Evolutionary conservation across 225 moss, liverwort and hornwort species (phyloP), one percentile per base, ranked within the genome.

Genomic region (Takakia lepidozioides): DNA sequence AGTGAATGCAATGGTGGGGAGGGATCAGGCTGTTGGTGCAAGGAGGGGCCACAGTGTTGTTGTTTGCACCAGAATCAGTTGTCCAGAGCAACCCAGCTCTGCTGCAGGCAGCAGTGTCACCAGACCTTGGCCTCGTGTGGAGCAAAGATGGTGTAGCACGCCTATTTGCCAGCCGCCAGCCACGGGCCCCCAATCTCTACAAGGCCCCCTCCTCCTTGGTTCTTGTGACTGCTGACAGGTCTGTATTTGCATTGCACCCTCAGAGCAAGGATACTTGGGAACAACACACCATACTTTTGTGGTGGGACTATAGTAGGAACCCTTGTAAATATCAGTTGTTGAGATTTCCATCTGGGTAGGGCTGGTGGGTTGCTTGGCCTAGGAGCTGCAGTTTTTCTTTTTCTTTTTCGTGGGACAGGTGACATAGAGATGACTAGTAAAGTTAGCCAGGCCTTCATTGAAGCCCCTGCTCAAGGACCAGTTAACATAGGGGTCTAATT

Each of bases 161-260:
- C 23, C 57, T 73, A 29, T 82, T 82, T 55, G 44, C 63, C 6
- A 73, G 40, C 21, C 71, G 55, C 58, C 62, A 65, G 20, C 25
- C 64, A 19, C 64, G 25, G 19, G 56, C 65, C 50, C 63, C 55
- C 37, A 82, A 82, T 23, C 66, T 82, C 11, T 82, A 82, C 57
- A 70, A 61, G 50, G 48, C 62, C 29, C 81, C 81, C 26, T 62
- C 76, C 11, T 82, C 81, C 20, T 59, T 82, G 8, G 77, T 82
- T 51, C 43, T 82, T 53, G 63, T 82, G 51, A 82, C 81, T 29
- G 59, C 73, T 9, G 81, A 82, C 63, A 82, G 73, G 81, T 82
- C n/a, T n/a, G n/a, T n/a, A n/a, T n/a, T n/a, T n/a, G n/a, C n/a
- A n/a, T n/a, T n/a, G n/a, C n/a, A n/a, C n/a, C n/a, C n/a, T n/a